Conservation (phyloP, 768 basidiomycete species). For the Sistotremastrum niveocremeum region DNA sequence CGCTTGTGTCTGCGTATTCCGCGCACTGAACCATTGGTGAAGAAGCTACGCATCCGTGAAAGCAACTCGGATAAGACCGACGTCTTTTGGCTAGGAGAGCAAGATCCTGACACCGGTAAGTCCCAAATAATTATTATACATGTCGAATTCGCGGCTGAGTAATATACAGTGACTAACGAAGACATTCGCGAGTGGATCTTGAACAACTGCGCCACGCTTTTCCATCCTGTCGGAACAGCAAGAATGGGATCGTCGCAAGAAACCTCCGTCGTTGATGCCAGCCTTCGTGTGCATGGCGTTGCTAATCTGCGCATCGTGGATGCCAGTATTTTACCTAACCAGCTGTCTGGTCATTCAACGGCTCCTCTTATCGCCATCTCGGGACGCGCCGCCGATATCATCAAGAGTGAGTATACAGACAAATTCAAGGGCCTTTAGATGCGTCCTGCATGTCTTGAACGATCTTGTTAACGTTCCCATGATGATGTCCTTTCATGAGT, state of each 20-base stretch:
- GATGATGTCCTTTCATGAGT: no score
- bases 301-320: slow-evolving; percentile 10
- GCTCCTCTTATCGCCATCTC: slow-evolving; percentile 11
- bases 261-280: slow-evolving; percentile 10
- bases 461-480: no score
- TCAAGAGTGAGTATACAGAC: slow-evolving; percentile 4
- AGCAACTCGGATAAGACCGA: slow-evolving; percentile 2
- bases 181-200: slow-evolving; percentile 8
- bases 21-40: background rate
- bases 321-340: slow-evolving; percentile 11
- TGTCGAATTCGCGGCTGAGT: no score
- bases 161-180: slow-evolving; percentile 4
- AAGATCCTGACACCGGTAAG: slow-evolving; percentile 4
- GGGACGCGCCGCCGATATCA: slow-evolving; percentile 13
- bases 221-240: slow-evolving; percentile 10
- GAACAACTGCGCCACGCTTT: slow-evolving; percentile 4
- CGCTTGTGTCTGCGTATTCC: slow-evolving; percentile 1
- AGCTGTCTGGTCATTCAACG: slow-evolving; percentile 11
- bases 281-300: slow-evolving; percentile 13
- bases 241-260: slow-evolving; percentile 8
- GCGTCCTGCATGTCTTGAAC: no score
- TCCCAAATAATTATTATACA: no score
- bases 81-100: slow-evolving; percentile 13
- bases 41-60: slow-evolving; percentile 1
- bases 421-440: no score